Conservation (phyloP, 2,329 filamentous ascomycete species). For the Diaporthe capsici region DNA sequence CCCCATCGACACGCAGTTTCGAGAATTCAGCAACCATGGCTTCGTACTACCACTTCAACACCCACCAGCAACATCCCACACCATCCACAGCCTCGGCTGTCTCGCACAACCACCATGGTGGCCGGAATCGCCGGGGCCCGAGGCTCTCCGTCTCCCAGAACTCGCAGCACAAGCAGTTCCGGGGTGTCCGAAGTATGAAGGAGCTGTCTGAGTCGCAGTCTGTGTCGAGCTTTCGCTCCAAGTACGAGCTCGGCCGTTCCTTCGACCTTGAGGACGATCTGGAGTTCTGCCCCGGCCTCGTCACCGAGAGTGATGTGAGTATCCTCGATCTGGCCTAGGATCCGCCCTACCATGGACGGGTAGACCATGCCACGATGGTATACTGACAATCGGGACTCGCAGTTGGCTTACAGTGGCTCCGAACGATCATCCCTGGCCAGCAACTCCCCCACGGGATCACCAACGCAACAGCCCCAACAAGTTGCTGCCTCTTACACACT, state of each 20-base stretch:
- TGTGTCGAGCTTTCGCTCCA: conserved; percentile 83
- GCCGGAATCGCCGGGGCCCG: conserved; percentile 87
- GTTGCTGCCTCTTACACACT: conserved; percentile 83
- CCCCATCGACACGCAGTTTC: neutral
- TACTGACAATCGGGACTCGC: conserved; percentile 55
- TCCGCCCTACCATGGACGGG: neutral
- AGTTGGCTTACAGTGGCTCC: conserved; percentile 66
- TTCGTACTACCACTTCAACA: conserved; percentile 74
- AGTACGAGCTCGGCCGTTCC: conserved; percentile 91
- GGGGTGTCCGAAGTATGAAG: conserved; percentile 87
- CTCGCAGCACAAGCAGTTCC: conserved; percentile 83
- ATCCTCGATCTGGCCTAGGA: conserved; percentile 40
- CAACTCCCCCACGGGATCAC: conserved; percentile 92
- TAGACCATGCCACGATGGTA: neutral
- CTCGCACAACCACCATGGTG: conserved; percentile 84
- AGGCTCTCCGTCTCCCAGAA: conserved; percentile 86
- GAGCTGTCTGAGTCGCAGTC: conserved; percentile 85
- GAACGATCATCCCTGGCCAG: conserved; percentile 96
- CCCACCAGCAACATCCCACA: conserved; percentile 71
- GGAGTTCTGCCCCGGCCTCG: conserved; percentile 92
- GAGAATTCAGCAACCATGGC: conserved; percentile 61
- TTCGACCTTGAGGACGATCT: conserved; percentile 97
- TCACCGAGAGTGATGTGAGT: conserved; percentile 95
- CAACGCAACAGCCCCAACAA: conserved; percentile 87
- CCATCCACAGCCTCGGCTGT: conserved; percentile 66